Evolutionary conservation across 345 rosid species (phyloP).

Genomic region (Turnera subulata): DNA sequence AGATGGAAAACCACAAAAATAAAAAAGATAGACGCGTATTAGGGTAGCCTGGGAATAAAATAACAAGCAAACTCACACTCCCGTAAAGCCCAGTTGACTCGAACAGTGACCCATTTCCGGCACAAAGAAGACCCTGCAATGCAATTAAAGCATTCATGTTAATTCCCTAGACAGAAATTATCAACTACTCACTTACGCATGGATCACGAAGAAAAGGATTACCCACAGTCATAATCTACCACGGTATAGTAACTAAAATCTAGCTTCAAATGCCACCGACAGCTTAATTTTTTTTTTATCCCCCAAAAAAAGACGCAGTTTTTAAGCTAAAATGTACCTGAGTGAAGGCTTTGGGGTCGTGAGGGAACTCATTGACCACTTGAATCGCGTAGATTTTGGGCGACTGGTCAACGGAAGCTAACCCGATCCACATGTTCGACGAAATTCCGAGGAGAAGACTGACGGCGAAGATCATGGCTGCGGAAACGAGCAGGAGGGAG

Average conservation of each 20-base stretch:
- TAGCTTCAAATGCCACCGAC: too few relatives aligned
- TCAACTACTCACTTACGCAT: too few relatives aligned
- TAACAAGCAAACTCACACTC: conserved; percentile 29
- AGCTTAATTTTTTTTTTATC: too few relatives aligned
- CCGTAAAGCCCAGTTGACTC: conserved; percentile 84
- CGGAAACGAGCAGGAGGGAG: conserved; percentile 17
- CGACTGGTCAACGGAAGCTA: not conserved
- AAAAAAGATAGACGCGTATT: too few relatives aligned
- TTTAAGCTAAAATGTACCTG: conserved; percentile 16
- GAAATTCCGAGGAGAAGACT: conserved; percentile 16
- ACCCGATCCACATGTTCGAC: conserved; percentile 4
- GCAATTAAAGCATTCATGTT: not conserved
- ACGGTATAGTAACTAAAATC: too few relatives aligned
- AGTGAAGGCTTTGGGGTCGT: conserved; percentile 32
- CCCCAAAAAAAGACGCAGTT: too few relatives aligned
- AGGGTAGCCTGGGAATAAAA: not conserved
- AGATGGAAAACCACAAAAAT: too few relatives aligned
- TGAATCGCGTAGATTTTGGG: conserved; percentile 12
- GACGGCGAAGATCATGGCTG: conserved; percentile 3
- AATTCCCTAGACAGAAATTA: too few relatives aligned
- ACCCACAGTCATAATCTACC: too few relatives aligned
- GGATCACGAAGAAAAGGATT: too few relatives aligned
- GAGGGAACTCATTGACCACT: conserved; percentile 26
- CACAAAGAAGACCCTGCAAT: conserved; percentile 86
- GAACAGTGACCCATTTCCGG: conserved; percentile 56